A percentile compares a stretch with the other conserved stretches of the same genome.
Conservation (phyloP, 306 rosid genomes). For the Ammopiptanthus mongolicus region DNA sequence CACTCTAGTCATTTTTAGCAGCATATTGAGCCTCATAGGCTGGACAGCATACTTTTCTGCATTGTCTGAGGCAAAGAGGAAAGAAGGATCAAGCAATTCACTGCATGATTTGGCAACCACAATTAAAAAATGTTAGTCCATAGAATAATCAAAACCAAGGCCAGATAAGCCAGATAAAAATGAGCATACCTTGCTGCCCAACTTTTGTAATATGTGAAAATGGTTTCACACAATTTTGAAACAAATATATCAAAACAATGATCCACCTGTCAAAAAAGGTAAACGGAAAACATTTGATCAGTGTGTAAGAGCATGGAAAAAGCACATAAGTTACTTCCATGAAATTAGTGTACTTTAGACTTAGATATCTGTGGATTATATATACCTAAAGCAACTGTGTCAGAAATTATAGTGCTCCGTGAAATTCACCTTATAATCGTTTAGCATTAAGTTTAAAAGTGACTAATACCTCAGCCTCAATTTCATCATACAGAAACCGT, state of each 20-base stretch:
- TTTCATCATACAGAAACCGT: constrained; percentile 93
- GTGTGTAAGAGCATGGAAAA: neutral
- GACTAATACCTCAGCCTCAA: constrained; percentile 89
- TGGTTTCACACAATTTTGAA: constrained; percentile 68
- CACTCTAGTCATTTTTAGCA: constrained; percentile 86
- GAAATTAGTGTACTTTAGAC: neutral
- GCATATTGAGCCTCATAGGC: constrained; percentile 73
- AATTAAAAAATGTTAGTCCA: constrained; percentile 8
- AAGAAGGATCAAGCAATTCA: constrained; percentile 87
- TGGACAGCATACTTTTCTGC: constrained; percentile 86
- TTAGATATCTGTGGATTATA: neutral
- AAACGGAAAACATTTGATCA: constrained; percentile 4
- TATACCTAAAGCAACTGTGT: constrained; percentile 7
- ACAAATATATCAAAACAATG: constrained; percentile 93
- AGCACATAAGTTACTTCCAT: neutral
- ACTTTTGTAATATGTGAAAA: constrained; percentile 85
- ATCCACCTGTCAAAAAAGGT: constrained; percentile 60
- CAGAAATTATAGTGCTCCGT: neutral
- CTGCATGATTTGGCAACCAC: constrained; percentile 51
- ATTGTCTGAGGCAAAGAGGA: constrained; percentile 81
- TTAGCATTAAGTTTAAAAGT: constrained; percentile 12
- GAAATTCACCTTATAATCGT: constrained; percentile 15
- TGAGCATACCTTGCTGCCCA: constrained; percentile 88
- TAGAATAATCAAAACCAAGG: constrained; percentile 18
- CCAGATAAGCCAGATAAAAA: constrained; percentile 23